Evolutionary conservation across 164 flowering plant genomes (phyloP), one percentile per base, ranked within the genome.

Genomic region (Vitis cinerea): DNA sequence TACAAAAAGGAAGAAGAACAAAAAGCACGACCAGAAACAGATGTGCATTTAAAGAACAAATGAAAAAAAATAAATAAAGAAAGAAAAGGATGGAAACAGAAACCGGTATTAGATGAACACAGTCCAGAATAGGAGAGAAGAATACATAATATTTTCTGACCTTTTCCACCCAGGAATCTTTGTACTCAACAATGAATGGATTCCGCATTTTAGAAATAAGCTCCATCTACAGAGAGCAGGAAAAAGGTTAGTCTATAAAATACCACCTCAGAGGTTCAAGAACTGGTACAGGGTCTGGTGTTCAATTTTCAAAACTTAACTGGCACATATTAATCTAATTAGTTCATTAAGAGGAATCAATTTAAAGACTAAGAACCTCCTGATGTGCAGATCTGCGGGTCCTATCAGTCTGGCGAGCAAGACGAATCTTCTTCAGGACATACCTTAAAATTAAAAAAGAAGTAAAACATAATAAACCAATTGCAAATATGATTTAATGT

Each of bases 141-240:
- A 37, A 3, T 37, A 37, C 10, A 65, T 48, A 12, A 27, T 59
- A 29, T 61, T 51, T 23, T 55, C 81, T 63, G 48, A 96, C 99
- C 95, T 85, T 96, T 74, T 96, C 99, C n/a, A 96, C 98, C 99
- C 99, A 96, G 15, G 99, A 92, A 83, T 96, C 99, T 81, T 92
- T 96, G 80, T 93, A 96, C 73, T 93, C 98, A 74, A 96, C 98
- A 72, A 96, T 89, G 76, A 85, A 96, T 61, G 99, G 99, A 71
- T 90, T 90, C 58, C 71, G 84, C 30, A 83, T 84, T 83, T 75
- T 90, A 14, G 99, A 90, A 78, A 96, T 89, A 64, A 96, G 95
- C 83, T 93, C 98, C 95, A 91, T 96, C 99, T 96, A 82, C 81
- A 87, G n/a, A 77, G 70, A 72, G 5, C 53, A 65, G 44, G 16